phyloP scores from a whole-genome alignment of 257 asterid genomes.

The Solanum piurae region DNA sequence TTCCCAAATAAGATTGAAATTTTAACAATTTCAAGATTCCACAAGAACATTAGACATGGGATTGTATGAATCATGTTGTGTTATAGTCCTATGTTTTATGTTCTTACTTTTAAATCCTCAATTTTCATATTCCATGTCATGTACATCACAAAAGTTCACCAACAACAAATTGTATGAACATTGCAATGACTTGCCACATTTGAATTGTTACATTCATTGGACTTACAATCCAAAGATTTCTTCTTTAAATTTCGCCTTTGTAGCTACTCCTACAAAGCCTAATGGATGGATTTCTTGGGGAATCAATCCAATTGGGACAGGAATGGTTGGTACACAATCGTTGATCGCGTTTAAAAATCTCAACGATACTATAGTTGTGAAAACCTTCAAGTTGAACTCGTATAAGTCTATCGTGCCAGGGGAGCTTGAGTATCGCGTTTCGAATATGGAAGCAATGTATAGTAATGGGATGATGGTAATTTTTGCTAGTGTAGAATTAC shows the following conservation, averaged over 20 bases:
- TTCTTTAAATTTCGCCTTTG: slow-evolving; percentile 50
- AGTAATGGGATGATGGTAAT: slow-evolving; percentile 27
- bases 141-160: slow-evolving; percentile 45
- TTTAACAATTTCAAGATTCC: background rate
- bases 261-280: slow-evolving; percentile 45
- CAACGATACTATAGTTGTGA: slow-evolving; percentile 33
- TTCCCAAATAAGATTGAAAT: background rate
- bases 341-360: slow-evolving; percentile 38
- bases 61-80: background rate
- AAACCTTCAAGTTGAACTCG: slow-evolving; percentile 30
- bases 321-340: slow-evolving; percentile 62
- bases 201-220: slow-evolving; percentile 61
- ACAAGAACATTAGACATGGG: background rate
- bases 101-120: background rate
- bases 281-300: slow-evolving; percentile 78
- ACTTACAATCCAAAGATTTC: slow-evolving; percentile 23
- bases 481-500: slow-evolving; percentile 50
- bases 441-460: slow-evolving; percentile 20
- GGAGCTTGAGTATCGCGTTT: background rate
- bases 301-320: slow-evolving; percentile 42
- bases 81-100: background rate
- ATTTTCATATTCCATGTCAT: slow-evolving; percentile 27
- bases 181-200: slow-evolving; percentile 57
- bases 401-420: slow-evolving; percentile 25
- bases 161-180: slow-evolving; percentile 36